phyloP scores from a whole-genome alignment of 2,329 filamentous ascomycete species.

The Colletotrichum tabaci region DNA sequence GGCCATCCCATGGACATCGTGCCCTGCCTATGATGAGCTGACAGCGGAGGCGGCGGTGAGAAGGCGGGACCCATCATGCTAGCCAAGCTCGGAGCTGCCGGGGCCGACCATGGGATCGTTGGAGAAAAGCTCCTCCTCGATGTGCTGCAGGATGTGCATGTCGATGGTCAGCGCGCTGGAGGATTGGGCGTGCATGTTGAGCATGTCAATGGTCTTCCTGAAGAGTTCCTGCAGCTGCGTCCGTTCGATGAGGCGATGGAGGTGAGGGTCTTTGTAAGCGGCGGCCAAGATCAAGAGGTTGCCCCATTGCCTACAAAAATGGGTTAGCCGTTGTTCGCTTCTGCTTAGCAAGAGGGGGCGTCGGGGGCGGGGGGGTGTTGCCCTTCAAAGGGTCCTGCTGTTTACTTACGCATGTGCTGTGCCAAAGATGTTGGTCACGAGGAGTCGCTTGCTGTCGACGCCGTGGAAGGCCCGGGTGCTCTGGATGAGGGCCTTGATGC shows the following conservation, averaged over 20 bases:
- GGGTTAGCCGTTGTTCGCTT: too few relatives aligned
- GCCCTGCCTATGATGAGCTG: too few relatives aligned
- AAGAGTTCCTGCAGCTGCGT: background rate
- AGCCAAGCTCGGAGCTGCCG: too few relatives aligned
- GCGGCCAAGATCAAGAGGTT: background rate
- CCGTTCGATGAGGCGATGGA: background rate
- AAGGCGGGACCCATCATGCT: too few relatives aligned
- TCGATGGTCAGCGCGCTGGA: background rate
- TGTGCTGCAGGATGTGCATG: background rate
- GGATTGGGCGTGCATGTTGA: background rate
- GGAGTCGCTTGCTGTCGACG: background rate
- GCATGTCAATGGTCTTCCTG: background rate
- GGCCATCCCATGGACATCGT: too few relatives aligned
- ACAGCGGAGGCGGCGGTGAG: too few relatives aligned
- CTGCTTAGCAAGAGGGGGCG: too few relatives aligned
- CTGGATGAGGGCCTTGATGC: background rate
- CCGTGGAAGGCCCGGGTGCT: background rate
- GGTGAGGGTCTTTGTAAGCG: background rate
- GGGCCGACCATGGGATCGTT: too few relatives aligned
- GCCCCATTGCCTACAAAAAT: background rate
- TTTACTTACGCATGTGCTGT: background rate
- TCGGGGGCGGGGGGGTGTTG: too few relatives aligned
- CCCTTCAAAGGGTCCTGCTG: too few relatives aligned
- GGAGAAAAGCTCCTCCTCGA: too few relatives aligned
- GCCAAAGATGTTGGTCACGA: background rate